phyloP scores from a whole-genome alignment of 2,329 filamentous ascomycete species.

The Emydomyces testavorans region DNA sequence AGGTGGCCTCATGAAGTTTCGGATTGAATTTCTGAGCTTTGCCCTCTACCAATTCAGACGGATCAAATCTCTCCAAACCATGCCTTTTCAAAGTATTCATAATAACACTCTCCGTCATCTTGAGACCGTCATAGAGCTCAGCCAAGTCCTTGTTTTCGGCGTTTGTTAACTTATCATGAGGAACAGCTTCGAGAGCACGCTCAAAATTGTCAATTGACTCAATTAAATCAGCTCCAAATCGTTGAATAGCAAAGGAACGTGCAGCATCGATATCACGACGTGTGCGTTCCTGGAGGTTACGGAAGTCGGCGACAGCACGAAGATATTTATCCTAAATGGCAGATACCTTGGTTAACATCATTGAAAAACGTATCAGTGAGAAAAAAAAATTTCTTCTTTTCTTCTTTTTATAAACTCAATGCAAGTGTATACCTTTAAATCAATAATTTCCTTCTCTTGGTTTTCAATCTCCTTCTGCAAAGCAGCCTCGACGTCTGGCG shows the following conservation, averaged over 20 bases:
- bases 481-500: slow-evolving; percentile 35
- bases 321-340: slow-evolving; percentile 73
- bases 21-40: slow-evolving; percentile 83
- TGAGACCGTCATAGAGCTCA: slow-evolving; percentile 75
- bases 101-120: slow-evolving; percentile 88
- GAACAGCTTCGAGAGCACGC: slow-evolving; percentile 71
- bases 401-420: neutral
- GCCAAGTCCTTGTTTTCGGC: slow-evolving; percentile 58
- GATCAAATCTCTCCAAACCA: slow-evolving; percentile 80
- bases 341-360: neutral
- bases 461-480: slow-evolving; percentile 57
- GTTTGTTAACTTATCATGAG: slow-evolving; percentile 57
- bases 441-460: slow-evolving; percentile 60
- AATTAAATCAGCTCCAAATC: slow-evolving; percentile 87
- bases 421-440: slow-evolving; percentile 61
- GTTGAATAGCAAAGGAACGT: slow-evolving; percentile 84
- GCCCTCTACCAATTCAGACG: slow-evolving; percentile 39
- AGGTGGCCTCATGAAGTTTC: slow-evolving; percentile 91
- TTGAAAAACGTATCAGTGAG: neutral
- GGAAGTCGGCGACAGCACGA: slow-evolving; percentile 89
- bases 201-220: slow-evolving; percentile 97
- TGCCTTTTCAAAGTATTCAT: slow-evolving; percentile 86
- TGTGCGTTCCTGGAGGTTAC: slow-evolving; percentile 92
- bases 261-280: slow-evolving; percentile 78
- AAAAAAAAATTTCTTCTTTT: too few relatives aligned